Base-by-base conservation (phyloP, 2,329 filamentous ascomycete species). In the Ciborinia camelliae region DNA sequence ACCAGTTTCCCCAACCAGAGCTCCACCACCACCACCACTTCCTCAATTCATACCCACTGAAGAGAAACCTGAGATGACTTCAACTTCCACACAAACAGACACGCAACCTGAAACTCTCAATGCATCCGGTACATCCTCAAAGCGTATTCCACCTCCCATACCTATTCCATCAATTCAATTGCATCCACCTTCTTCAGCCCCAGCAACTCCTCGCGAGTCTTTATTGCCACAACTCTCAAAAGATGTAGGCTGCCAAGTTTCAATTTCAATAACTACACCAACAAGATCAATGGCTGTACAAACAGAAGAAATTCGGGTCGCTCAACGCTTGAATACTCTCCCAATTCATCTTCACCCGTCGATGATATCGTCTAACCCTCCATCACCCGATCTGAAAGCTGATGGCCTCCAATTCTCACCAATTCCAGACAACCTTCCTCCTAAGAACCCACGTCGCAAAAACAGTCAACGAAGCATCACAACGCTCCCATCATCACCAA, bases 261-360 rank as follows among this genome's bases (percentile, higher is more conserved):
- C 82, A 45, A 79, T 86, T 57, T 76, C 81, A 14, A 72, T 80
- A 43, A 71, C 80, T 23, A 80, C 72, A 18, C 68, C 71, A 23
- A 68, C 68, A 32, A 72, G 71, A 81, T 69, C 79, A 78, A 48
- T 88, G 82, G 64, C 81, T 78, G 53, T 86, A 65, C 95, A 99
- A 79, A 99, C 95, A 0, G 93, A 98, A 71, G 90, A 91, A 66
- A 97, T 98, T 65, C 86, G 91, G 63, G 85, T 96, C 7, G 93
- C 96, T 73, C 86, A 86, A 78, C 86, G 92, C 67, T 79, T 91
- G 52, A 85, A 89, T 67, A 88, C 87, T 69, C 81, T 97, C 32
- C 91, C 92, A 18, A 80, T 86, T 1, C 90, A 95, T 73, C 82
- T 97, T 41, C 86, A 92, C 64, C 92, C 92, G 0, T 94, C 91